These are phyloP conservation scores for Daldinia eschscholtzii DNA, from an alignment of 2,329 filamentous ascomycete genomes.

Conservation along the genomic window DNA sequence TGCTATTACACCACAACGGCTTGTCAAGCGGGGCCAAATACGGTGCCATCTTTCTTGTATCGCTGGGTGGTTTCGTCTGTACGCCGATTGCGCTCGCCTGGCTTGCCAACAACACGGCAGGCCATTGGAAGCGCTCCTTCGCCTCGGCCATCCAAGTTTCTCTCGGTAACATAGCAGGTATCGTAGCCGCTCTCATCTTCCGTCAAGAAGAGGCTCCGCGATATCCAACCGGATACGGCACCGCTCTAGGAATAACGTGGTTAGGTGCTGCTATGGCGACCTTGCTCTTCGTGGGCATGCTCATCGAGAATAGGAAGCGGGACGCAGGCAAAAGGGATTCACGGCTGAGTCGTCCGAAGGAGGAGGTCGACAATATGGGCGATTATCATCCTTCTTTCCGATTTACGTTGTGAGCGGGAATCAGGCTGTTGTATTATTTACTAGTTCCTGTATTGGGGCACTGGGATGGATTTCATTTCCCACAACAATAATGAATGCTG, in stretches of 20 bases:
- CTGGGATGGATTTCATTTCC: not conserved
- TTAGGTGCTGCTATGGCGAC: slow-evolving; percentile 53
- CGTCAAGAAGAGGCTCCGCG: slow-evolving; percentile 51
- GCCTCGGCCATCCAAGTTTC: slow-evolving; percentile 63
- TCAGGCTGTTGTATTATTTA: not conserved
- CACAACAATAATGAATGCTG: not conserved
- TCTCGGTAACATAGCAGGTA: slow-evolving; percentile 61
- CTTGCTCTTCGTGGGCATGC: slow-evolving; percentile 57
- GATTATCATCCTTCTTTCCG: slow-evolving; percentile 65
- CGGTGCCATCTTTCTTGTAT: slow-evolving; percentile 55
- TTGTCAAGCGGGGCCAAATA: slow-evolving; percentile 52
- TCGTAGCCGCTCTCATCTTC: slow-evolving; percentile 56
- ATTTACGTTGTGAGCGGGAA: slow-evolving; percentile 52
- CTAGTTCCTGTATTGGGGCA: not conserved
- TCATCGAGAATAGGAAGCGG: slow-evolving; percentile 61
- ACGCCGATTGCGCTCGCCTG: slow-evolving; percentile 58
- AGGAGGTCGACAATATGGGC: slow-evolving; percentile 62
- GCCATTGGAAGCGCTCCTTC: slow-evolving; percentile 65
- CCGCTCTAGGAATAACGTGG: slow-evolving; percentile 52
- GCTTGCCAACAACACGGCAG: slow-evolving; percentile 66
- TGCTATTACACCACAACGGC: slow-evolving; percentile 51
- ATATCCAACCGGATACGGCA: slow-evolving; percentile 56
- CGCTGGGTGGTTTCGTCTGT: slow-evolving; percentile 52
- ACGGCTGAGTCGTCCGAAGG: slow-evolving; percentile 53
- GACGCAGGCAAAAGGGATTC: slow-evolving; percentile 61